Conservation (phyloP, 495 filamentous ascomycete species). For the Coniosporium apollinis region DNA sequence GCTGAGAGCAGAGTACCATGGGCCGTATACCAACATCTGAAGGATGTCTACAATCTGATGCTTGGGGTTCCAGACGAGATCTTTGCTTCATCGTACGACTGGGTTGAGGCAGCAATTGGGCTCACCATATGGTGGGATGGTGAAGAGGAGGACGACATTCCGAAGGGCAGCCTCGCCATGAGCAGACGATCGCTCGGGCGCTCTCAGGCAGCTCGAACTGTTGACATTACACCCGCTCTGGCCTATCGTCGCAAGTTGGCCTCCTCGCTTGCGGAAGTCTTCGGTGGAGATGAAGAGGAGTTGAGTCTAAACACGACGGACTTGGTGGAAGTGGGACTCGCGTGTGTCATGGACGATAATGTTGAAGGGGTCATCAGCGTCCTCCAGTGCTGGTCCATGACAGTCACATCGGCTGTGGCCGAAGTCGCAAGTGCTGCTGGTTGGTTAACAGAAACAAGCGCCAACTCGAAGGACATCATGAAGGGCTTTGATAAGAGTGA, state of each 20-base stretch:
- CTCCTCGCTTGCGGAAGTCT: conserved; percentile 32
- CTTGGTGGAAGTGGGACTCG: conserved; percentile 59
- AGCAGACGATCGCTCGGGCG: conserved; percentile 19
- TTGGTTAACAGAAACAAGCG: conserved; percentile 41
- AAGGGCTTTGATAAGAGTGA: conserved; percentile 38
- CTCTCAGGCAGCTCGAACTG: conserved; percentile 18
- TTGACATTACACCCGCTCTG: conserved; percentile 29
- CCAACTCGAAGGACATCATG: conserved; percentile 20
- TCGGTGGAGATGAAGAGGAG: conserved; percentile 28
- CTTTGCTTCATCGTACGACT: conserved; percentile 54
- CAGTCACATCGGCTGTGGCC: conserved; percentile 55
- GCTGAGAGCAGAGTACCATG: conserved; percentile 73
- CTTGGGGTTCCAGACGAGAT: conserved; percentile 55
- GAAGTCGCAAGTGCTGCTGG: conserved; percentile 59
- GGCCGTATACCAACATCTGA: conserved; percentile 67
- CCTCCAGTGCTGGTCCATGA: conserved; percentile 59
- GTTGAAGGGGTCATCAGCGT: conserved; percentile 55
- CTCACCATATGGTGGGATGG: conserved; percentile 88
- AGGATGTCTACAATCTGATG: conserved; percentile 55
- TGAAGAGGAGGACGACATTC: conserved; percentile 43
- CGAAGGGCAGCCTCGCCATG: conserved; percentile 17
- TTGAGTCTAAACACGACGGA: conserved; percentile 58
- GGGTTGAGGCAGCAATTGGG: conserved; percentile 70
- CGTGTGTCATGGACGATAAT: conserved; percentile 62
- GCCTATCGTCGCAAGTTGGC: conserved; percentile 38